Evolutionary conservation across 1,139 yeast species (phyloP).

Genomic region (Zygoascus meyerae): DNA sequence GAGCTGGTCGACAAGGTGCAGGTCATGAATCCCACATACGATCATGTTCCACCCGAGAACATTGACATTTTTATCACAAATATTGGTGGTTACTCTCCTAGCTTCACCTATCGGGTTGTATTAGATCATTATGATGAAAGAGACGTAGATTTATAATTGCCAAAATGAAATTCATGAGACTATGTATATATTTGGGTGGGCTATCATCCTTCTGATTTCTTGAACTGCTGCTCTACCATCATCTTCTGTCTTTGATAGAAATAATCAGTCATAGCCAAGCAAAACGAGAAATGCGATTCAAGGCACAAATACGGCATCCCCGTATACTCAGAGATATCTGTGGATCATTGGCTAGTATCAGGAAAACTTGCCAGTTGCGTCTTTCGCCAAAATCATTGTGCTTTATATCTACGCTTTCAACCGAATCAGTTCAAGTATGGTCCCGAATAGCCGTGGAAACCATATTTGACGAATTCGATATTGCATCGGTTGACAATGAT

Average conservation of each 20-base stretch:
- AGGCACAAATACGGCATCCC: constrained; percentile 18
- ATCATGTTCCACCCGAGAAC: constrained; percentile 89
- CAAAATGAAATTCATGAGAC: not conserved
- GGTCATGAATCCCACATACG: constrained; percentile 86
- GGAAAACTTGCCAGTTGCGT: constrained; percentile 24
- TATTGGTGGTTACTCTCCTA: constrained; percentile 94
- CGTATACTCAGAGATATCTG: constrained; percentile 22
- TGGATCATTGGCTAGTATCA: constrained; percentile 23
- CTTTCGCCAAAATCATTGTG: constrained; percentile 18
- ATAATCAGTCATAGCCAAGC: not conserved
- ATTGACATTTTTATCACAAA: constrained; percentile 93
- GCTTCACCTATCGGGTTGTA: constrained; percentile 90
- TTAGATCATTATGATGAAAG: constrained; percentile 88
- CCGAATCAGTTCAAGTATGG: constrained; percentile 25
- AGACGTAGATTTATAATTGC: constrained; percentile 38
- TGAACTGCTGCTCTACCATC: not conserved
- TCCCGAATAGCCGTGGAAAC: constrained; percentile 14
- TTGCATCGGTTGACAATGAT: constrained; percentile 16
- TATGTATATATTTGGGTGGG: not conserved
- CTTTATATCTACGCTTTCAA: constrained; percentile 22
- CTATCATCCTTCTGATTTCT: not conserved
- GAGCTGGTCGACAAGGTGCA: constrained; percentile 61
- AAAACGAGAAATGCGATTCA: constrained; percentile 17
- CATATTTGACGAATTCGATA: constrained; percentile 15
- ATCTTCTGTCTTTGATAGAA: no score